These are phyloP conservation scores for Ceratobasidium sp. DNA, from an alignment of 1,284 basidiomycete species.

Conservation along the genomic window DNA sequence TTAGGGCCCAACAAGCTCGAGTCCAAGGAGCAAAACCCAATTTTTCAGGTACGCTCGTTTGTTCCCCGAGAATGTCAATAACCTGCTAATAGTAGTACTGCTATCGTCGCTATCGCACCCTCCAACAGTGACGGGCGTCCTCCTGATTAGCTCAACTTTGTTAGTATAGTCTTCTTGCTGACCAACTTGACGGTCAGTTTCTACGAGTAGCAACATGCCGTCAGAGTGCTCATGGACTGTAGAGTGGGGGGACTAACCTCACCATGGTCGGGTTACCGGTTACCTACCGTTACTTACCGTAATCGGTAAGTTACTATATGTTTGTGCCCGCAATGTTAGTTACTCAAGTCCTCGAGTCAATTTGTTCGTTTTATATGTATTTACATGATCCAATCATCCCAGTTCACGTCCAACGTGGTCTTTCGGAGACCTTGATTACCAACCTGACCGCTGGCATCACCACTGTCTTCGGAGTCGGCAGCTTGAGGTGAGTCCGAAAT, in stretches of 20 bases:
- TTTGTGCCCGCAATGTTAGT: too few relatives aligned
- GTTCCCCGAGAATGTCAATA: conserved; percentile 39
- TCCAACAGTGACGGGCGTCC: conserved; percentile 91
- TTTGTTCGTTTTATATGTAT: too few relatives aligned
- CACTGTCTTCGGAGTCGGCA: too few relatives aligned
- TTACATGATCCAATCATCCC: too few relatives aligned
- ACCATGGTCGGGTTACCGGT: too few relatives aligned
- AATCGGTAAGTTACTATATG: too few relatives aligned
- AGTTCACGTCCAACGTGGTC: too few relatives aligned
- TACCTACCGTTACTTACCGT: too few relatives aligned
- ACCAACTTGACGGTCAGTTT: conserved; percentile 98
- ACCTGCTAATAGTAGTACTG: conserved; percentile 77
- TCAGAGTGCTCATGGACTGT: conserved; percentile 99
- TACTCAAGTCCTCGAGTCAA: too few relatives aligned
- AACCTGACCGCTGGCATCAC: too few relatives aligned
- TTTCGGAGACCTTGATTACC: too few relatives aligned
- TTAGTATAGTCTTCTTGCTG: conserved; percentile 93
- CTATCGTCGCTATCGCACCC: conserved; percentile 94
- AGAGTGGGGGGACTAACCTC: conserved; percentile 57
- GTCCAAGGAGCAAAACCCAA: conserved; percentile 86
- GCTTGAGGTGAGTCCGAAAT: too few relatives aligned
- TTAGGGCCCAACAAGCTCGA: conserved; percentile 98
- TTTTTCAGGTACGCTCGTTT: conserved; percentile 75
- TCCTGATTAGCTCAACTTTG: conserved; percentile 98
- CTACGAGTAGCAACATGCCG: conserved; percentile 97